Base-by-base conservation (phyloP, 2,329 filamentous ascomycete species). In the Pseudocercospora cruenta region DNA sequence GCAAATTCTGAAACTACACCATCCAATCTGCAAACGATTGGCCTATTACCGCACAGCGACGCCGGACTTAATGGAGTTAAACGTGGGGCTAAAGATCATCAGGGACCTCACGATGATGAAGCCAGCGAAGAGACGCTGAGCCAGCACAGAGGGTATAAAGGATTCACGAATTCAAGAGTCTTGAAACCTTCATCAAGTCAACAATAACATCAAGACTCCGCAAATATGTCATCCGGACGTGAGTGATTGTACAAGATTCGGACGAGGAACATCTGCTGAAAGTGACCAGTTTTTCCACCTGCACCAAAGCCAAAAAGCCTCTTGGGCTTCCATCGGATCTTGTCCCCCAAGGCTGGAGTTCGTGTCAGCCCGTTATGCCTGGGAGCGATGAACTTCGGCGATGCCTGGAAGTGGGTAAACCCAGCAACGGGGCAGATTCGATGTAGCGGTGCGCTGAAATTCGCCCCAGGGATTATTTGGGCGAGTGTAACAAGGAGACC, bases 331-430 rank as follows among this genome's bases (percentile, higher is more conserved):
- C 83, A 86, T 71, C 81, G 84, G 22, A 76, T 85, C 14, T 79
- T 87, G 3, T 79, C 84, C 0, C 83, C 85, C 1, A 80, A 79
- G 0, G 84, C 84, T 0, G 82, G 80, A 22, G 79, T 86, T 8
- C 80, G 82, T 58, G 85, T 87, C 16, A 84, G 81, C 24, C 84
- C 85, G 36, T 74, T 87, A 73, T 86, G 84, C 62, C 77, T 86
- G 1, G 85, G 84, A 22, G 80, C 80, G 0, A 86, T 86, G 84
- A 86, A 83, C 72, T 85, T 87, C 69, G 84, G 84, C 16, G 79
- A 83, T 39, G 80, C 81, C 4, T 85, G 83, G 84, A 73, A 75
- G 51, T 67, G 22, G 24, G 54, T 63, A 2, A 33, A 33, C 36
- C 8, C 6, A n/a, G 22, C 24, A 16, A 55, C 14, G 28, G 14